Evolutionary conservation across 441 rosid species (phyloP).

Genomic region (Croton setiger): DNA sequence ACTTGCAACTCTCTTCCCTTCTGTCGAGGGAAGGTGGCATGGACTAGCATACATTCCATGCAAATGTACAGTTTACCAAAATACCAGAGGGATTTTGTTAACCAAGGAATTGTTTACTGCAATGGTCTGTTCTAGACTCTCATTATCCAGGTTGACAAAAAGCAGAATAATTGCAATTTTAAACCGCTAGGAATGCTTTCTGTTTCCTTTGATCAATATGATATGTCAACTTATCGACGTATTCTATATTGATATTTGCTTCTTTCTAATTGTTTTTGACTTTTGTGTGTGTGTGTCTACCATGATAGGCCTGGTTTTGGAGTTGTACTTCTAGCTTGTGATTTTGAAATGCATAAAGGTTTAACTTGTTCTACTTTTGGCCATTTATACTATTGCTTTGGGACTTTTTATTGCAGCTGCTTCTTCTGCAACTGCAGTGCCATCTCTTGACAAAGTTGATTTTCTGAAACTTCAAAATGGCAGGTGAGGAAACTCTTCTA

Average conservation of each 20-base stretch:
- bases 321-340: not conserved
- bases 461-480: conserved; percentile 97
- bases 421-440: conserved; percentile 47
- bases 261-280: not conserved
- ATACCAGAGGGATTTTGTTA: conserved; percentile 57
- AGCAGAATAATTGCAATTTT: conserved; percentile 24
- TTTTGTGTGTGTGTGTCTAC: not conserved
- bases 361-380: conserved; percentile 11
- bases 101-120: conserved; percentile 62
- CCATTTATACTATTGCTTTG: conserved; percentile 19
- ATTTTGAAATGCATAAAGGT: not conserved
- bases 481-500: conserved; percentile 47
- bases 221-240: conserved; percentile 9
- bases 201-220: conserved; percentile 5
- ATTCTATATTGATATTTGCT: not conserved
- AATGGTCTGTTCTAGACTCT: conserved; percentile 96
- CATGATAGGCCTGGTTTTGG: not conserved
- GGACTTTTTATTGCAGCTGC: conserved; percentile 52
- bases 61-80: conserved; percentile 46
- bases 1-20: conserved; percentile 59
- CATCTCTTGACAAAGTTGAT: conserved; percentile 58
- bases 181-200: conserved; percentile 2
- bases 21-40: conserved; percentile 76
- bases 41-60: conserved; percentile 74
- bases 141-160: conserved; percentile 44